Base-by-base conservation (phyloP, 2,329 filamentous ascomycete species). In the Phaeosphaeriaceae sp. region DNA sequence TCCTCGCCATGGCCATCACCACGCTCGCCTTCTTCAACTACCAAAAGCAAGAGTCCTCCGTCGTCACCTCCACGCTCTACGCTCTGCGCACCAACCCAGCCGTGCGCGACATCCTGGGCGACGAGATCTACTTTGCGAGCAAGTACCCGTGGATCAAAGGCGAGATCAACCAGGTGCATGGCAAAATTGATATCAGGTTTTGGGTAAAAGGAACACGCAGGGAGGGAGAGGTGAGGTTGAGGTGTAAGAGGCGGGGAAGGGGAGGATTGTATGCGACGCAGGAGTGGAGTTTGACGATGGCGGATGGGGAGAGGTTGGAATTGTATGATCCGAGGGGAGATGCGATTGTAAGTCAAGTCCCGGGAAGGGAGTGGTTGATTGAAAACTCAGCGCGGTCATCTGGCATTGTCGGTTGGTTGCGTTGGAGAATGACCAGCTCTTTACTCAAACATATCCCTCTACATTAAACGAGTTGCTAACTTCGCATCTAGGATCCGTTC, bases 21-120 rank as follows among this genome's bases (percentile, higher is more conserved):
- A 89, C 89, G 65, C 81, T 96, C 59, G 92, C 90, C 67, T 97
- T 99, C 79, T 98, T 99, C 90, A 99, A 99, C 85, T 98, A 99
- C 86, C 94, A 99, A 78, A 97, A 97, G 79, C 88, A 89, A 56
- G 92, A 91, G n/a, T 92, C 89, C 24, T 91, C 91, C 54, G 91
- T 83, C 17, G 80, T 97, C n/a, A 88, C 88, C 54, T 92, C 91
- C 54, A 95, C 93, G 4, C 86, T 99, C 25, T 99, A 98, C 83
- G 91, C 94, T 1, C 86, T 99, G 63, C 91, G 95, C 63, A 96
- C 91, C 2, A 92, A 90, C 56, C 81, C 86, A 2, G 80, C 83
- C 58, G 95, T 93, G 47, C 88, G 93, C 71, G 88, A 88, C 56
- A 81, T 89, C 47, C 86, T 99, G 25, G 95, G 95, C 63, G 91